Evolutionary conservation across 495 filamentous ascomycete genomes (phyloP).

Genomic region (Penicillium waksmanii): DNA sequence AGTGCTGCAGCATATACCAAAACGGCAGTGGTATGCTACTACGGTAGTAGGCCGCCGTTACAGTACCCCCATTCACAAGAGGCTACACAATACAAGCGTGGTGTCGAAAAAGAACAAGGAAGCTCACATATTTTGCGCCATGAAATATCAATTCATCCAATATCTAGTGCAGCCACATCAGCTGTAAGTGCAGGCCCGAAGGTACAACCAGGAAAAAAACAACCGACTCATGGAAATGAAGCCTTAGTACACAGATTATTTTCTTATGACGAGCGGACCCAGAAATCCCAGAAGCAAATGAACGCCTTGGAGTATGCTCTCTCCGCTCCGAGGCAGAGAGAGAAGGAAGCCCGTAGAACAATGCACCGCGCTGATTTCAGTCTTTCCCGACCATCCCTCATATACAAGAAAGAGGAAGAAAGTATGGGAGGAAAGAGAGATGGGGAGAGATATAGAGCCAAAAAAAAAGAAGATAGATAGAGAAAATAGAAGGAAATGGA

Average conservation of each 20-base stretch:
- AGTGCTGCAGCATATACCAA: no score
- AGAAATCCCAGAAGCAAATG: neutral
- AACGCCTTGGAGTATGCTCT: neutral
- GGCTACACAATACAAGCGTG: no score
- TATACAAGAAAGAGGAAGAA: neutral
- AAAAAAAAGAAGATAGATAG: neutral
- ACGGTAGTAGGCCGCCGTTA: no score
- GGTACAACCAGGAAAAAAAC: neutral
- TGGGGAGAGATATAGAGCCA: neutral
- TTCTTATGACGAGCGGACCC: neutral
- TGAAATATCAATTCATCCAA: neutral
- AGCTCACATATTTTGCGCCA: no score
- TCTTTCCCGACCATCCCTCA: neutral
- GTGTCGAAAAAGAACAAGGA: no score
- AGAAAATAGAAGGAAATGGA: neutral
- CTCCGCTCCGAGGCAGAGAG: neutral
- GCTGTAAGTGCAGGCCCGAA: neutral
- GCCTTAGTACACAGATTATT: neutral
- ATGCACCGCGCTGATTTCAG: constrained; percentile 1
- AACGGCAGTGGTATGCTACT: no score
- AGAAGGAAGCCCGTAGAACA: neutral
- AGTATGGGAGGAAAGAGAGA: neutral
- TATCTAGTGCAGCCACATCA: neutral
- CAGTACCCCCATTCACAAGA: no score
- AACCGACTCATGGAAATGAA: neutral